Base-by-base conservation (phyloP, 2,329 filamentous ascomycete species). In the Aureobasidium sp. region DNA sequence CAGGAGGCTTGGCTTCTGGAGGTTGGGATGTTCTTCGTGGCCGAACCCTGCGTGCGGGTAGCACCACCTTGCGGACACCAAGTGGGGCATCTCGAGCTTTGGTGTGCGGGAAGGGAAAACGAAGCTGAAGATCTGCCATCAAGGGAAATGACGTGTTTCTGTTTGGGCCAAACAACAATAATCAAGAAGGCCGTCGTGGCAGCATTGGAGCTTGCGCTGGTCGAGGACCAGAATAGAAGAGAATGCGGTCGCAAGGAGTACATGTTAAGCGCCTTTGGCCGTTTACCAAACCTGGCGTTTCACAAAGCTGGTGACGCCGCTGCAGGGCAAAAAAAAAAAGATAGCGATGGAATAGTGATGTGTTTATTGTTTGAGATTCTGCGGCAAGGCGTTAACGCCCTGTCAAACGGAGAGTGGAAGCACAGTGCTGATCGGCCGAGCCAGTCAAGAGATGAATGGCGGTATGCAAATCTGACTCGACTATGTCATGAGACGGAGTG, bases 81-180 rank as follows among this genome's bases (percentile, higher is more conserved):
- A 61, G 57, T 61, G 57, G 57, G 57, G 45, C 44, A 41, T 47
- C 22, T 59, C 44, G 52, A 56, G 52, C 52, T 27, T 45, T 48
- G 41, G 55, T 47, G 39, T 57, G 41, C 29, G 53, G 41, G 41
- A 15, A 58, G 53, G 37, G 37, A 44, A 56, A 57, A 44, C 53
- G 31, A 58, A 48, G 29, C 42, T 29, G 55, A 58, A 37, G 57
- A 61, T 61, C 57, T 61, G 34, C 57, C 36, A 37, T 51, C 45
- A 34, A 61, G 39, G 57, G 55, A 61, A 61, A 61, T 61, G 57
- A 61, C 57, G 57, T 61, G 57, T 61, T 52, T 61, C 34, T 61
- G 57, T 52, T 61, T 59, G 17, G 56, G 27, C 42, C 41, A 58
- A 47, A 44, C 55, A 58, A 39, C 34, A 45, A 11, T 37, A 45